These are phyloP conservation scores for Puya raimondii DNA, from an alignment of 176 grass and related monocot genomes.

Conservation along the genomic window DNA sequence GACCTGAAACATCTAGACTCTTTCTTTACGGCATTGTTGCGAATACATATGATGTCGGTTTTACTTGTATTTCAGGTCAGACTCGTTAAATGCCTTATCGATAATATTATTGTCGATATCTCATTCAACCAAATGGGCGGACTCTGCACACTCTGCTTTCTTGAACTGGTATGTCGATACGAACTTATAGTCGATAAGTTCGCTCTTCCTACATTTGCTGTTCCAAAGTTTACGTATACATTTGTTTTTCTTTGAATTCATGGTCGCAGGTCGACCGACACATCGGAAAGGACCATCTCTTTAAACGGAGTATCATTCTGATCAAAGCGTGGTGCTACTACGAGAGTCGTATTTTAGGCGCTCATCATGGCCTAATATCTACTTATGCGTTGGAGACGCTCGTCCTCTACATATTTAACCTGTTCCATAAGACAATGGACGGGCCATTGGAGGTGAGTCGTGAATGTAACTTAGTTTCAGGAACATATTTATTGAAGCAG, in stretches of 20 bases:
- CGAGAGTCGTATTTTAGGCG: constrained; percentile 83
- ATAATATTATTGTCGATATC: constrained; percentile 70
- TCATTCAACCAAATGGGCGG: constrained; percentile 95
- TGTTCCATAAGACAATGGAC: constrained; percentile 62
- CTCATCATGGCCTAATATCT: constrained; percentile 82
- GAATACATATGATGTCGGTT: no score
- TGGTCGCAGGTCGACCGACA: constrained; percentile 53
- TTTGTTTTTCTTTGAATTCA: background rate
- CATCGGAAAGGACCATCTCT: constrained; percentile 69
- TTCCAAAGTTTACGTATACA: background rate
- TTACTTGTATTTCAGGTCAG: constrained; percentile 39
- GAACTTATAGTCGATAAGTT: constrained; percentile 14
- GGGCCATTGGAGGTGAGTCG: constrained; percentile 57
- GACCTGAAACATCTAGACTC: no score
- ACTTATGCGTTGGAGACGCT: constrained; percentile 87
- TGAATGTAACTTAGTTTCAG: background rate
- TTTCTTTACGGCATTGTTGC: no score
- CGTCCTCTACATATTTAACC: constrained; percentile 80
- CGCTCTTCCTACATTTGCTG: background rate
- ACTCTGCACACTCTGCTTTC: constrained; percentile 66
- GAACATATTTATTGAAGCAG: background rate
- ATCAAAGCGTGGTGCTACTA: constrained; percentile 97
- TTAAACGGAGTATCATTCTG: constrained; percentile 81
- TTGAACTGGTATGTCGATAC: constrained; percentile 55
- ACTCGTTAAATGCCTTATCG: constrained; percentile 86